phyloP scores from a whole-genome alignment of 2,329 filamentous ascomycete species.

The Leptosphaerulina australis region DNA sequence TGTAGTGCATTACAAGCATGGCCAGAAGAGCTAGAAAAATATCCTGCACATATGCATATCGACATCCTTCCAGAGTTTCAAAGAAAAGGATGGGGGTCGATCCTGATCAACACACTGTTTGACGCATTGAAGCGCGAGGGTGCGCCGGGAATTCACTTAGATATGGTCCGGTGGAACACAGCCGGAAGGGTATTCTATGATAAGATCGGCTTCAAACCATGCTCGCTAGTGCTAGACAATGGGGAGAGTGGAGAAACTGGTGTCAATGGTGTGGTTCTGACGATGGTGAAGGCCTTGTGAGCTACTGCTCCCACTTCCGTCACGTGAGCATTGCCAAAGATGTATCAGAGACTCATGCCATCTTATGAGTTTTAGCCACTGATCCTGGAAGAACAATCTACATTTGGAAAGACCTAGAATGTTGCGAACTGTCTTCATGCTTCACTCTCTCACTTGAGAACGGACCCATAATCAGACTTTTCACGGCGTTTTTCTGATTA shows the following conservation, averaged over 20 bases:
- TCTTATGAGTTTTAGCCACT: too few species aligned
- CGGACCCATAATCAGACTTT: too few species aligned
- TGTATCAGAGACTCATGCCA: too few species aligned
- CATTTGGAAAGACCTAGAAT: too few species aligned
- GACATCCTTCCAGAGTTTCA: constrained; percentile 46
- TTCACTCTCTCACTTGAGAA: too few species aligned
- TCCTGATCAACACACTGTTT: constrained; percentile 37
- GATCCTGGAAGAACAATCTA: too few species aligned
- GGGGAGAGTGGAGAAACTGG: constrained; percentile 36
- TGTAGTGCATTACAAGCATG: constrained; percentile 33
- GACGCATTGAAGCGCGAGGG: constrained; percentile 28
- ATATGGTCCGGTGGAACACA: constrained; percentile 43
- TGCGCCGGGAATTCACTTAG: constrained; percentile 44
- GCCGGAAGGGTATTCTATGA: constrained; percentile 40
- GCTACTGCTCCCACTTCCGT: neutral
- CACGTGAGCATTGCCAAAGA: too few species aligned
- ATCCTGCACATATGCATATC: constrained; percentile 49
- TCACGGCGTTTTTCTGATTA: too few species aligned
- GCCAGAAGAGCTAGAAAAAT: constrained; percentile 30
- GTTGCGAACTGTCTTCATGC: too few species aligned
- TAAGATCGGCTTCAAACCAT: constrained; percentile 32
- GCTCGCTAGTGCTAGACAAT: constrained; percentile 33
- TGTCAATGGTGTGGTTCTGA: constrained; percentile 30
- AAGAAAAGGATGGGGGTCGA: constrained; percentile 39
- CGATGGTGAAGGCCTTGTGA: constrained; percentile 34